Percentiles rank a stretch among this genome's conserved stretches.
Conservation (phyloP, 257 asterid genomes). For the Galeopsis tetrahit region DNA sequence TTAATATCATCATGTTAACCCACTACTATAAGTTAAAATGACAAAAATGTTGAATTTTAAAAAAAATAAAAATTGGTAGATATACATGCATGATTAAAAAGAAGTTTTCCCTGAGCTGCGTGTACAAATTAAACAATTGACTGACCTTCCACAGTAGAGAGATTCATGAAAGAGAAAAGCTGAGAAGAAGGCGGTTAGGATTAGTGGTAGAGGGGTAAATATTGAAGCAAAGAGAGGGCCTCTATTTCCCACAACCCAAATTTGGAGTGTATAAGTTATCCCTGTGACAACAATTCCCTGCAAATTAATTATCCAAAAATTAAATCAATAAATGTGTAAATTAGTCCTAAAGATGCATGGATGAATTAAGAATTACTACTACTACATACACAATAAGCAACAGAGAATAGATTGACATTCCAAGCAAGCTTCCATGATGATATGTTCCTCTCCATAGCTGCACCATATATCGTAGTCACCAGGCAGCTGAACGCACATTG, state of each 20-base stretch:
- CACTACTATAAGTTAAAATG: too few species aligned
- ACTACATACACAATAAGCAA: conserved; percentile 46
- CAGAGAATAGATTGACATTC: conserved; percentile 47
- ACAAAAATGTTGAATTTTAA: too few species aligned
- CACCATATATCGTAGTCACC: conserved; percentile 44
- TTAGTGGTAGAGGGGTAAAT: conserved; percentile 54
- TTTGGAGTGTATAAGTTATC: conserved; percentile 43
- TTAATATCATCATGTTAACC: too few species aligned
- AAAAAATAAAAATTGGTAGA: too few species aligned
- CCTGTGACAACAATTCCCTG: conserved; percentile 61
- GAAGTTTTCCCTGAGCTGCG: too few species aligned
- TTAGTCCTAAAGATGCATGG: background rate
- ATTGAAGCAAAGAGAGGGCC: conserved; percentile 55
- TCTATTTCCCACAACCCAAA: conserved; percentile 57
- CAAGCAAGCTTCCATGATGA: conserved; percentile 60
- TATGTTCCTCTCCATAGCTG: conserved; percentile 37
- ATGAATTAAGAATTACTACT: too few species aligned
- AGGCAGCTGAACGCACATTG: conserved; percentile 49
- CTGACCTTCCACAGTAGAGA: conserved; percentile 60
- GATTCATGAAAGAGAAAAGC: conserved; percentile 47
- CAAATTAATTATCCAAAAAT: background rate
- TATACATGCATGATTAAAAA: too few species aligned
- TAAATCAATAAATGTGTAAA: background rate
- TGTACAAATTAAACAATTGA: too few species aligned
- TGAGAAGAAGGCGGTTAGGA: conserved; percentile 53